Conservation (phyloP, 176 grass and related monocot genomes). For the Triticum dicoccoides region DNA sequence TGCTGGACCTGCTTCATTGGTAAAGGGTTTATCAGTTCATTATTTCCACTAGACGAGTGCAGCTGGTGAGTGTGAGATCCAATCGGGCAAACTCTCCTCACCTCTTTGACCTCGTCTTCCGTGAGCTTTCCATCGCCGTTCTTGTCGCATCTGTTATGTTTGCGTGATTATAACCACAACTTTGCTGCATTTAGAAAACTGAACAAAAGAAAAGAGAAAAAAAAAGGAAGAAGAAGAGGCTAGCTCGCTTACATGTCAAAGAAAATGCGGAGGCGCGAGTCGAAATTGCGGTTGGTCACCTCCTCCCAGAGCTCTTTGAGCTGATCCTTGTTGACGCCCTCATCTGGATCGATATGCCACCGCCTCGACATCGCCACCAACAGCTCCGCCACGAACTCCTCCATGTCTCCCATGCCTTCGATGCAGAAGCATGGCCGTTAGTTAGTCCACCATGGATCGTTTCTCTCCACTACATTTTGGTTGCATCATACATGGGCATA, state of each 20-base stretch:
- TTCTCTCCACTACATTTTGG: too few species aligned
- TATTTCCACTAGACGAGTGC: not conserved
- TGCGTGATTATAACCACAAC: too few species aligned
- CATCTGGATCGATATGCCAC: conserved; percentile 44
- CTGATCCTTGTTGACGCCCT: conserved; percentile 73
- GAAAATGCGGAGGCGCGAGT: conserved; percentile 87
- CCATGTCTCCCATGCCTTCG: conserved; percentile 87
- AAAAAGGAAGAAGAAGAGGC: not conserved
- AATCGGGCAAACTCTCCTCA: not conserved
- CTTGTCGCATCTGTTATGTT: conserved; percentile 74
- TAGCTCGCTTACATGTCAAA: conserved; percentile 81
- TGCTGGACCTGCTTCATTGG: conserved; percentile 28
- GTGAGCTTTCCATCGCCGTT: conserved; percentile 94
- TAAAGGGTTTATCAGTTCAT: not conserved
- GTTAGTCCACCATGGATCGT: too few species aligned
- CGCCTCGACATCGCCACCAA: conserved; percentile 70
- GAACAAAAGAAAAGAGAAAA: not conserved
- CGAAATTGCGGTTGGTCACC: conserved; percentile 93
- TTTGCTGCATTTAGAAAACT: not conserved
- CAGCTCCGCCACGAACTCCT: conserved; percentile 84
- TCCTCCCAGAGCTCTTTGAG: conserved; percentile 93
- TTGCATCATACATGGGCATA: not conserved
- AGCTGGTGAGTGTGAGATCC: not conserved
- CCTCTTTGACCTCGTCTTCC: conserved; percentile 95
- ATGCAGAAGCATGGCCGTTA: not conserved